Conservation (phyloP, 345 rosid species). For the Sonneratia alba region DNA sequence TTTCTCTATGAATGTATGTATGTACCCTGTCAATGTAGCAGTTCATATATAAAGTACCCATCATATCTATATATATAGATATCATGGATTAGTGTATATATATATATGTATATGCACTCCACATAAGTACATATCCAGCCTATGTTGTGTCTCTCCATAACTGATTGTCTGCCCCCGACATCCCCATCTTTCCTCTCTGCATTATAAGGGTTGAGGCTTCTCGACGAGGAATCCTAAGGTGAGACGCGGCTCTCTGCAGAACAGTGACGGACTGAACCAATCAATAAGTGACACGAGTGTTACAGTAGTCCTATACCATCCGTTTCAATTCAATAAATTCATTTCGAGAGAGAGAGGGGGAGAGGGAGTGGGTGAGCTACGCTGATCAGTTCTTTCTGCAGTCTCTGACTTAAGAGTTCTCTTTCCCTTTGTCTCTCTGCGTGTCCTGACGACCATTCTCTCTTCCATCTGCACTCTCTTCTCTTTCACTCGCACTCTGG, state of each 20-base stretch:
- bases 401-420: too few species aligned
- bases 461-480: too few species aligned
- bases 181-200: not conserved
- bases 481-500: not conserved
- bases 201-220: not conserved
- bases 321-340: too few species aligned
- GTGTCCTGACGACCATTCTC: not conserved
- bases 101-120: not conserved
- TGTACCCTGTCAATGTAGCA: too few species aligned
- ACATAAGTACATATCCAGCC: not conserved
- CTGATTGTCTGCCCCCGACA: not conserved
- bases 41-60: not conserved
- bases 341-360: too few species aligned
- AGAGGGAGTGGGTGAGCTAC: too few species aligned
- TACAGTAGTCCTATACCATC: too few species aligned
- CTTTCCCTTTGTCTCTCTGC: too few species aligned
- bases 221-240: not conserved
- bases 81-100: not conserved
- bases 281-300: too few species aligned
- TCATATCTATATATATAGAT: not conserved
- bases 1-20: too few species aligned
- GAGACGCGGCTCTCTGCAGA: not conserved
- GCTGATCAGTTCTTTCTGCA: too few species aligned
- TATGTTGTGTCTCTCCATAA: not conserved
- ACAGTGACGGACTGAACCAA: not conserved